Conservation (phyloP, 495 filamentous ascomycete species). For the Neohortaea acidophila region DNA sequence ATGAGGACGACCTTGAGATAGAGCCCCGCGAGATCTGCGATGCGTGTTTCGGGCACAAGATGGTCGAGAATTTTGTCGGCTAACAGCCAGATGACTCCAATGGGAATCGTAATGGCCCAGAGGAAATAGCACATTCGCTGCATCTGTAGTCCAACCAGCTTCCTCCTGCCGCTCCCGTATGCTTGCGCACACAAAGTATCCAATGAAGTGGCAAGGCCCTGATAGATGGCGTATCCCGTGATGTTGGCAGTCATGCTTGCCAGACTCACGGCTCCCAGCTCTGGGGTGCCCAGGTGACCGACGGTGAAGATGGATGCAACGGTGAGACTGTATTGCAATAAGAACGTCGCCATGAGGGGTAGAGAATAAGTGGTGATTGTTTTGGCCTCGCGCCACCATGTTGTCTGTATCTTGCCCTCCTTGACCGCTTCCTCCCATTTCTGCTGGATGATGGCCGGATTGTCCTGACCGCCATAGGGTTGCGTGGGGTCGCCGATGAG, state of each 20-base stretch:
- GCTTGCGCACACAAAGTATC: conserved; percentile 24
- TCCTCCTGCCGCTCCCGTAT: conserved; percentile 19
- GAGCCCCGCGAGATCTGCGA: conserved; percentile 15
- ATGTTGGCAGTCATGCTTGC: conserved; percentile 20
- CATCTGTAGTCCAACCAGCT: conserved; percentile 20
- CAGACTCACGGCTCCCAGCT: conserved; percentile 19
- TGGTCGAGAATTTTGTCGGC: conserved; percentile 15
- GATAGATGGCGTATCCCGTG: conserved; percentile 21
- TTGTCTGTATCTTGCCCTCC: conserved; percentile 7
- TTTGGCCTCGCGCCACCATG: conserved; percentile 3
- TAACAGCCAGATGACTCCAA: conserved; percentile 24
- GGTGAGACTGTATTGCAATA: conserved; percentile 20
- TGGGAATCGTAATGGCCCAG: conserved; percentile 18
- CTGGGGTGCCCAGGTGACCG: conserved; percentile 18
- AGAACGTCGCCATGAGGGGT: conserved; percentile 14
- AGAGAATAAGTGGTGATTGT: conserved; percentile 5
- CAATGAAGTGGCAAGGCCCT: conserved; percentile 19
- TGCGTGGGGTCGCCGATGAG: conserved; percentile 3
- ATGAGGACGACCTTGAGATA: conserved; percentile 18
- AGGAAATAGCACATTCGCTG: conserved; percentile 21
- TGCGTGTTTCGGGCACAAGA: conserved; percentile 16
- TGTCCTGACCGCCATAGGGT: conserved; percentile 17
- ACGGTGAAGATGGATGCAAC: conserved; percentile 18
- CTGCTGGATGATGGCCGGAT: conserved; percentile 6
- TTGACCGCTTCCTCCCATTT: conserved; percentile 4